Evolutionary conservation across 208 protist species (phyloP), one percentile per base, ranked within the genome.

Genomic region (Trypanosoma conorhini): DNA sequence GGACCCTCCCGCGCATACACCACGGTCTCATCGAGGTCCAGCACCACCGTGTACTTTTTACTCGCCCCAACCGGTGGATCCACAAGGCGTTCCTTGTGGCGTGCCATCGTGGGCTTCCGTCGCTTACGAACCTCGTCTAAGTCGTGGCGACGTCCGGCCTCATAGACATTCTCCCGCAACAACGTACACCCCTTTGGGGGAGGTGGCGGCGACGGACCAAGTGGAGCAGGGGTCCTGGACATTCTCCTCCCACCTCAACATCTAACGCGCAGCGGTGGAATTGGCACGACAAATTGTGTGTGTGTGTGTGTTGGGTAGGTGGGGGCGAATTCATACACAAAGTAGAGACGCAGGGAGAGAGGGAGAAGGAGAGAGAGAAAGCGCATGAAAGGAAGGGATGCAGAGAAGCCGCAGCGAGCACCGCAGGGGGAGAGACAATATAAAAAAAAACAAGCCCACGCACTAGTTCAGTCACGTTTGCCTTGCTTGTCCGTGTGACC

Each of bases 11-110:
- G 83, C 9, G 88, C 89, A 77, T 96, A 97, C n/a, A 97, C 86
- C 12, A 97, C 85, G 7, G 92, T 97, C 70, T 97, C 92, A 73
- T 97, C 92, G 5, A 97, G 77, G 68, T 97, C 92, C 46, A 97
- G 83, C 30, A 97, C 92, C 19, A 97, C 62, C 5, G 87, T 95
- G 82, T 95, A 97, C 59, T 79, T 80, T 61, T 72, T 76, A n/a
- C 76, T 63, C 3, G 48, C 59, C 21, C 67, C 61, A 15, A 56
- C 60, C 13, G 75, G 52, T 5, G 90, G 88, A 1, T 82, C 78
- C 9, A 96, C 71, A 48, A 96, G 82, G 60, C 77, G 77, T 44
- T 88, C 74, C 44, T 84, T 82, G 10, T 67, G 60, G 44, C 75
- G 79, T 61, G 82, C 65, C 87, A 93, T 93, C 22, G 90, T 93